These are phyloP conservation scores for Candida nitratophila DNA, from an alignment of 805 yeast species.

Conservation along the genomic window DNA sequence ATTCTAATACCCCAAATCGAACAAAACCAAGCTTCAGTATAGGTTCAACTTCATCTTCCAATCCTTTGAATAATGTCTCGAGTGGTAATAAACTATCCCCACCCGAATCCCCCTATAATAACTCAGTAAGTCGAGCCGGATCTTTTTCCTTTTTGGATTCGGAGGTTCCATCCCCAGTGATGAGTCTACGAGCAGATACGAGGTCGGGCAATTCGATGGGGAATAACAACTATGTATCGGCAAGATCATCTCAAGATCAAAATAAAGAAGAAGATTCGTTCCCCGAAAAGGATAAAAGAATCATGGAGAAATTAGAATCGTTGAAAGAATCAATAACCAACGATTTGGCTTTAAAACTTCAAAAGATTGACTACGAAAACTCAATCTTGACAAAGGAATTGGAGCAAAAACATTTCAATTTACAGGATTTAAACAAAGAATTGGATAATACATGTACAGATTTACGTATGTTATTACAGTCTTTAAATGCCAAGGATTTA, in stretches of 20 bases:
- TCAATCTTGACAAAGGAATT: slow-evolving; percentile 21
- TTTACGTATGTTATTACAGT: slow-evolving; percentile 22
- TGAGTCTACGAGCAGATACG: background rate
- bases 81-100: background rate
- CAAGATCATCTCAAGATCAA: too few relatives aligned
- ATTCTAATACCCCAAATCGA: background rate
- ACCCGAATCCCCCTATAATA: background rate
- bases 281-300: background rate
- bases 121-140: background rate
- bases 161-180: background rate
- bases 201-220: background rate
- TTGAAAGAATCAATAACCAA: slow-evolving; percentile 18
- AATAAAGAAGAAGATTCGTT: too few relatives aligned
- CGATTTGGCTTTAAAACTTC: slow-evolving; percentile 16
- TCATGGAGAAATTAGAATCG: slow-evolving; percentile 17
- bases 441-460: slow-evolving; percentile 19
- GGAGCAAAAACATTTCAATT: slow-evolving; percentile 16
- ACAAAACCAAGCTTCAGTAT: background rate
- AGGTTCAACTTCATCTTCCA: background rate
- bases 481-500: slow-evolving; percentile 22
- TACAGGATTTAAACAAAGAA: slow-evolving; percentile 20
- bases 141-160: background rate
- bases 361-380: slow-evolving; percentile 22
- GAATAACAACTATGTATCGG: too few relatives aligned
- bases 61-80: background rate